phyloP scores from a whole-genome alignment of 164 flowering plant genomes.

The Magnolia sinica region DNA sequence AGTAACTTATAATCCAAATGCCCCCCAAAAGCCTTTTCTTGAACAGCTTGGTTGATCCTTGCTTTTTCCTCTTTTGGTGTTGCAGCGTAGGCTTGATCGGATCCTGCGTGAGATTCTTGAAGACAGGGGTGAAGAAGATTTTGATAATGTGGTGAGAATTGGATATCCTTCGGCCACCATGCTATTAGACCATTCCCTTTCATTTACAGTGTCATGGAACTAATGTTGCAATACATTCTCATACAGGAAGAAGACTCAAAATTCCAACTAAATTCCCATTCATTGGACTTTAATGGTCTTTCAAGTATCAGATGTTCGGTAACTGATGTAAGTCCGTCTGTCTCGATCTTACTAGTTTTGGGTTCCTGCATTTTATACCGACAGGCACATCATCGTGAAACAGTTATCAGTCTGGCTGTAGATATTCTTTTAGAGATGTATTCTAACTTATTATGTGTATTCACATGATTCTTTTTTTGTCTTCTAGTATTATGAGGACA shows the following conservation, averaged over 20 bases:
- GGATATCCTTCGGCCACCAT: background rate
- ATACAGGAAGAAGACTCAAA: background rate
- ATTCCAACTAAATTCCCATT: background rate
- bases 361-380: background rate
- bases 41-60: too few relatives aligned
- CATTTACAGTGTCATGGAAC: background rate
- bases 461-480: too few relatives aligned
- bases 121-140: constrained; percentile 33
- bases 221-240: background rate
- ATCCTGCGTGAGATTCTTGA: constrained; percentile 14
- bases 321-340: background rate
- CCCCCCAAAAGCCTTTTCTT: too few relatives aligned
- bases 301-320: background rate
- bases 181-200: background rate
- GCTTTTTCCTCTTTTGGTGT: background rate
- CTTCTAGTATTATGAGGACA: too few relatives aligned
- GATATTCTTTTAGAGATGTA: too few relatives aligned
- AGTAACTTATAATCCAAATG: too few relatives aligned
- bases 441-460: too few relatives aligned
- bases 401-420: too few relatives aligned
- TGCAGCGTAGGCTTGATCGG: background rate
- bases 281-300: background rate
- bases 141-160: constrained; percentile 2
- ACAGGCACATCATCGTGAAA: too few relatives aligned
- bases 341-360: background rate